Evolutionary conservation across 768 basidiomycete genomes (phyloP), one percentile per base, ranked within the genome.

Genomic region (Mrakia frigida): DNA sequence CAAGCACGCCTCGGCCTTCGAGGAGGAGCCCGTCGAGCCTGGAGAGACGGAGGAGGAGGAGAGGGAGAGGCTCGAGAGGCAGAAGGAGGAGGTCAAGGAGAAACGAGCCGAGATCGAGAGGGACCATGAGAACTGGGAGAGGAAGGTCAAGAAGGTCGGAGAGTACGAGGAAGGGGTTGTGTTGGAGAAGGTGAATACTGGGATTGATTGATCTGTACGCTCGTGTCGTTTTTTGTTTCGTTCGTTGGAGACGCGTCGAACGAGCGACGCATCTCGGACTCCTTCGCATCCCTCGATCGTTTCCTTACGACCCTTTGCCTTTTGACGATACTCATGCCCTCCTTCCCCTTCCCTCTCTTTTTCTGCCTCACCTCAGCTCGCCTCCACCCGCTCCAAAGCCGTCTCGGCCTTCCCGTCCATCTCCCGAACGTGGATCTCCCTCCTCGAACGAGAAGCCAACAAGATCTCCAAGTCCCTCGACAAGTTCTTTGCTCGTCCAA

Each of bases 381-480:
- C 46, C 59, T 59, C 70, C 46, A 71, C 70, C 70, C 75, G 75
- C 28, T 39, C 60, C 25, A 59, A 70, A 31, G 70, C 75, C 61
- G 70, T 72, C 43, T 35, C 70, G 21, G 37, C 78, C 33, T 74
- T 81, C 68, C 79, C 79, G 5, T 65, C 74, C 23, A 43, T 81
- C 46, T 37, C 65, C 33, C 71, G 75, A 6, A 77, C 77, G 33
- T 71, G 78, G 69, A 78, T 78, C 46, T 25, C 46, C 9, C 74
- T 80, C 31, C 63, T 83, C 37, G 80, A 78, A 31, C 77, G 79
- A 33, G 80, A 81, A 37, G 79, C 80, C 67, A 79, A 80, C 31
- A 80, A 81, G 76, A 65, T 81, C 71, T 35, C 80, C 21, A 76
- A 70, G 21, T 80, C 80, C 21, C 73, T 83, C 65, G 81, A 82